phyloP scores from a whole-genome alignment of 1,139 yeast species.

The Sugiyamaella japonica region DNA sequence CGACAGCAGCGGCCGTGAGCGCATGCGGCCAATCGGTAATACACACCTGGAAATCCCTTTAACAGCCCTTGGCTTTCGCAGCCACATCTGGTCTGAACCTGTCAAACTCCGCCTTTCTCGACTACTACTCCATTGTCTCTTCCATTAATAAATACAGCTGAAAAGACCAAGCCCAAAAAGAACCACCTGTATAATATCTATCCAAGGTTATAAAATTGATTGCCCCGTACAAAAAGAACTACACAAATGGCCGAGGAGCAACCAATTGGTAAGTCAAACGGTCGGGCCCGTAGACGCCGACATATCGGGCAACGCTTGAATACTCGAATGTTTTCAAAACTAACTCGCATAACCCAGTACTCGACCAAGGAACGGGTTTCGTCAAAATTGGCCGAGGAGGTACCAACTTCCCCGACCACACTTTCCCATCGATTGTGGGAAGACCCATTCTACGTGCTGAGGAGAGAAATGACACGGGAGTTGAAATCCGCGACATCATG shows the following conservation, averaged over 20 bases:
- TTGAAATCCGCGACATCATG: slow-evolving; percentile 84
- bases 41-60: not conserved
- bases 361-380: slow-evolving; percentile 99
- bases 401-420: slow-evolving; percentile 94
- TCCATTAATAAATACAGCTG: not conserved
- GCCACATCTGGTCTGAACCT: not conserved
- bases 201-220: not conserved
- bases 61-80: not conserved
- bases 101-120: not conserved
- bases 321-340: too few relatives aligned
- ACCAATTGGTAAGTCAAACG: slow-evolving; percentile 15
- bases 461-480: slow-evolving; percentile 53
- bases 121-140: not conserved
- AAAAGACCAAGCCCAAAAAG: not conserved
- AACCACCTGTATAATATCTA: not conserved
- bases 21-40: too few relatives aligned
- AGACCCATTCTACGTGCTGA: slow-evolving; percentile 97
- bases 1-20: too few relatives aligned
- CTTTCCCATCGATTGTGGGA: slow-evolving; percentile 98
- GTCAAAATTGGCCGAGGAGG: slow-evolving; percentile 89
- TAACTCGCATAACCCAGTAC: slow-evolving; percentile 48
- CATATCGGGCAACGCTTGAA: too few relatives aligned
- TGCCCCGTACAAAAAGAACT: not conserved
- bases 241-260: slow-evolving; percentile 14
- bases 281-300: not conserved